These are phyloP conservation scores for Raddia distichophylla DNA, from an alignment of 176 grass and related monocot species.

Conservation along the genomic window DNA sequence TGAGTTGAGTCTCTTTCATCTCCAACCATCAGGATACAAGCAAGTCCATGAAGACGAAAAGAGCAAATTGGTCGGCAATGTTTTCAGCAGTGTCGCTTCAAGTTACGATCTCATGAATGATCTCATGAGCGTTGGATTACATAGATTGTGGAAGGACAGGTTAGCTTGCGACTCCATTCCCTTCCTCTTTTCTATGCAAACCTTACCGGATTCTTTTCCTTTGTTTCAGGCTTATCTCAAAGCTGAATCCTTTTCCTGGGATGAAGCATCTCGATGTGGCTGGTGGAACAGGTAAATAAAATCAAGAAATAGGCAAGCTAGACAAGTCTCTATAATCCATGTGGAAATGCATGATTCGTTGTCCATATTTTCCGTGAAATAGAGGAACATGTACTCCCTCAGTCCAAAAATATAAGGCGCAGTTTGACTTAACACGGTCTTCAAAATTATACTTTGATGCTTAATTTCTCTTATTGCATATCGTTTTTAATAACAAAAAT, in stretches of 20 bases:
- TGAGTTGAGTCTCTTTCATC: not conserved
- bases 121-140: slow-evolving; percentile 84
- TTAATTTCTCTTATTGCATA: too few species aligned
- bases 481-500: too few species aligned
- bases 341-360: not conserved
- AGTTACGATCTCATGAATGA: slow-evolving; percentile 97
- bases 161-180: not conserved
- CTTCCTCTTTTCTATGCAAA: not conserved
- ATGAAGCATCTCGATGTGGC: slow-evolving; percentile 98
- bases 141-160: slow-evolving; percentile 95
- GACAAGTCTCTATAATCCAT: not conserved
- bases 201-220: not conserved
- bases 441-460: too few species aligned
- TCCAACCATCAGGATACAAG: slow-evolving; percentile 59
- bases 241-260: slow-evolving; percentile 83
- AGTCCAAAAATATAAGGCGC: too few species aligned
- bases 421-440: too few species aligned
- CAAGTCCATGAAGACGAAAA: slow-evolving; percentile 83
- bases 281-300: slow-evolving; percentile 78
- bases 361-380: not conserved
- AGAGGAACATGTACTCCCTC: too few species aligned
- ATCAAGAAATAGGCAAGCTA: not conserved
- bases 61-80: slow-evolving; percentile 85
- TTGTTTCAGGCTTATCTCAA: slow-evolving; percentile 62
- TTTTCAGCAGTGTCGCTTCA: slow-evolving; percentile 87